Evolutionary conservation across 306 rosid genomes (phyloP).

Genomic region (Cyclanthera cordifolia): DNA sequence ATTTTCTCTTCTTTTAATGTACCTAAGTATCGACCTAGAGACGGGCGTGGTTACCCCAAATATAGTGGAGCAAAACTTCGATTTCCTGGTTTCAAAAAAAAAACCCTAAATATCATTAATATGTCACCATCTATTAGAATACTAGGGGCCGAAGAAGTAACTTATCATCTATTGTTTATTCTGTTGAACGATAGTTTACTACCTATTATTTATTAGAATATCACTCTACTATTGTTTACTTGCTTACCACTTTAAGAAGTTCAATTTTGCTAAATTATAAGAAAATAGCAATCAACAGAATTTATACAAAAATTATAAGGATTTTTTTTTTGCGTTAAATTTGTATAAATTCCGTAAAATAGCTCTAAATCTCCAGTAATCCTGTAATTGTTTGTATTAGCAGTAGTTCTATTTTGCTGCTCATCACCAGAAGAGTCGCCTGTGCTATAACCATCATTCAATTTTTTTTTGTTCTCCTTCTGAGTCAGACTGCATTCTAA

Average conservation of each 20-base stretch:
- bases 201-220: background rate
- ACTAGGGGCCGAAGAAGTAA: too few species aligned
- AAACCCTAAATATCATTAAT: too few species aligned
- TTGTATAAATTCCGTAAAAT: too few species aligned
- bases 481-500: constrained; percentile 19
- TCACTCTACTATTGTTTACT: background rate
- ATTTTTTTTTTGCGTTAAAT: too few species aligned
- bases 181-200: background rate
- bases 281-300: background rate
- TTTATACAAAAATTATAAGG: background rate
- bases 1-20: background rate
- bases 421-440: constrained; percentile 66
- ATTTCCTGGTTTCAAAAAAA: too few species aligned
- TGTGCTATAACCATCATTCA: constrained; percentile 32
- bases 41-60: too few species aligned
- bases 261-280: background rate
- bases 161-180: background rate
- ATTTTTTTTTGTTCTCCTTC: constrained; percentile 21
- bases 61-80: too few species aligned
- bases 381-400: too few species aligned
- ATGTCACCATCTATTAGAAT: background rate
- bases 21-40: background rate
- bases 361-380: too few species aligned
- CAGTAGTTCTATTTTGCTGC: too few species aligned
- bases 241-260: background rate